A percentile compares a stretch with the other conserved stretches of the same genome.
These are phyloP conservation scores for Trichoderma asperellum DNA, from an alignment of 2,329 filamentous ascomycete genomes.

Conservation along the genomic window DNA sequence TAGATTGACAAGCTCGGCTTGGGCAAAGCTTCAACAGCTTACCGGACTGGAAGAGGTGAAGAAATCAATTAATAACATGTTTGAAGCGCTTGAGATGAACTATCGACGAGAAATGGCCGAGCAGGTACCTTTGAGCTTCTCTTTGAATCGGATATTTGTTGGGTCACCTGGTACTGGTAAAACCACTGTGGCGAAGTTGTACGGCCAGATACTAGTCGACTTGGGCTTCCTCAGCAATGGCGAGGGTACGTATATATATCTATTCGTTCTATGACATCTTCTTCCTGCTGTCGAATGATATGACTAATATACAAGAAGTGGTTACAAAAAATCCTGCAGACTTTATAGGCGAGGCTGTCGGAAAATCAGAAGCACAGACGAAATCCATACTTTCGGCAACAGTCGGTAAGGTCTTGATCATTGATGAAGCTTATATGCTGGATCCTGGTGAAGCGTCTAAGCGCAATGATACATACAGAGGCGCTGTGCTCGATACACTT, in stretches of 20 bases:
- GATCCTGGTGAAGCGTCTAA: background rate
- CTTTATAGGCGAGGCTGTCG: slow-evolving; percentile 68
- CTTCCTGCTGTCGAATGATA: background rate
- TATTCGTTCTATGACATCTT: background rate
- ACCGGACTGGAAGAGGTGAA: slow-evolving; percentile 13
- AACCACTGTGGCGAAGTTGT: slow-evolving; percentile 71
- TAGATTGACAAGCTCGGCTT: slow-evolving; percentile 1
- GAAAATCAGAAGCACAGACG: slow-evolving; percentile 71
- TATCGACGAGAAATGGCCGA: slow-evolving; percentile 1
- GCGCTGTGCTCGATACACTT: background rate
- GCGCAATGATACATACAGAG: background rate
- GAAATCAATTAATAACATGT: background rate
- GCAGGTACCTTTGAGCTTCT: slow-evolving; percentile 46
- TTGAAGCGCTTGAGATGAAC: slow-evolving; percentile 2
- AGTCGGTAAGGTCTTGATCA: slow-evolving; percentile 68
- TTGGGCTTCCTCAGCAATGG: slow-evolving; percentile 66
- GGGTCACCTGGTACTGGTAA: slow-evolving; percentile 72
- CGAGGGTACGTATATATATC: slow-evolving; percentile 32
- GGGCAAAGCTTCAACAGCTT: background rate
- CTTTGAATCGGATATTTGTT: slow-evolving; percentile 70
- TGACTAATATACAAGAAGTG: slow-evolving; percentile 41
- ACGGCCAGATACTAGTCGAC: slow-evolving; percentile 76
- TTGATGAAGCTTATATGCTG: slow-evolving; percentile 68
- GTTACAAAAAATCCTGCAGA: slow-evolving; percentile 65
- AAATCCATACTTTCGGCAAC: slow-evolving; percentile 55